Percentiles rank a stretch among this genome's conserved stretches.
These are phyloP conservation scores for Ochetophila trinervis DNA, from an alignment of 306 rosid species.

Conservation along the genomic window DNA sequence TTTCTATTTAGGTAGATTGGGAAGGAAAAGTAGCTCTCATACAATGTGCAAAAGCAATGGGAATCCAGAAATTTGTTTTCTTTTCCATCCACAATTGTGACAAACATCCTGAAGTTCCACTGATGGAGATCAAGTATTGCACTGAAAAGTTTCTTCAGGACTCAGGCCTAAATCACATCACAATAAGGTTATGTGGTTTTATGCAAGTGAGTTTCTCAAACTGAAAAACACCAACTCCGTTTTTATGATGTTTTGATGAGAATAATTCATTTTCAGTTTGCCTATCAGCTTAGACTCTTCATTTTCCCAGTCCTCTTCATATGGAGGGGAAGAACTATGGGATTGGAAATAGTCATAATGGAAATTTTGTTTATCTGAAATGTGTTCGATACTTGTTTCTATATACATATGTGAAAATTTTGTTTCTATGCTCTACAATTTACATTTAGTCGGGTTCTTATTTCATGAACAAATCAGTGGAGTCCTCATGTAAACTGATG, in stretches of 20 bases:
- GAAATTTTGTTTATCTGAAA: too few species aligned
- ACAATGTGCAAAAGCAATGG: constrained; percentile 98
- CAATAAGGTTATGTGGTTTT: constrained; percentile 83
- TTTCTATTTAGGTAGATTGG: constrained; percentile 85
- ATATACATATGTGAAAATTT: too few species aligned
- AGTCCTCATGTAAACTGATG: background rate
- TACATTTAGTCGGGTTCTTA: background rate
- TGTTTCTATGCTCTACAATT: background rate
- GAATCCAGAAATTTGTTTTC: constrained; percentile 85
- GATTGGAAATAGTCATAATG: too few species aligned
- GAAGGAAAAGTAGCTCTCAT: constrained; percentile 97
- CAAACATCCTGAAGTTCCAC: constrained; percentile 96
- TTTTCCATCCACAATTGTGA: constrained; percentile 95
- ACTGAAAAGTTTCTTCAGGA: constrained; percentile 83
- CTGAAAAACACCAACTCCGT: background rate
- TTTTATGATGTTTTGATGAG: background rate
- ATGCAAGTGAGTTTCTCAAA: constrained; percentile 63
- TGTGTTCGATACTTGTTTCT: too few species aligned
- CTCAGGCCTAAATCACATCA: constrained; percentile 64
- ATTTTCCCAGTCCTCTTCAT: background rate
- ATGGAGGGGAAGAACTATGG: too few species aligned
- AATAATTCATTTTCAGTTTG: background rate
- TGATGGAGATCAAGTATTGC: constrained; percentile 93
- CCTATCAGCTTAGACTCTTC: background rate
- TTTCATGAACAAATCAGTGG: background rate